Evolutionary conservation across 768 basidiomycete species (phyloP).

Genomic region (Pleurotus eryngii): DNA sequence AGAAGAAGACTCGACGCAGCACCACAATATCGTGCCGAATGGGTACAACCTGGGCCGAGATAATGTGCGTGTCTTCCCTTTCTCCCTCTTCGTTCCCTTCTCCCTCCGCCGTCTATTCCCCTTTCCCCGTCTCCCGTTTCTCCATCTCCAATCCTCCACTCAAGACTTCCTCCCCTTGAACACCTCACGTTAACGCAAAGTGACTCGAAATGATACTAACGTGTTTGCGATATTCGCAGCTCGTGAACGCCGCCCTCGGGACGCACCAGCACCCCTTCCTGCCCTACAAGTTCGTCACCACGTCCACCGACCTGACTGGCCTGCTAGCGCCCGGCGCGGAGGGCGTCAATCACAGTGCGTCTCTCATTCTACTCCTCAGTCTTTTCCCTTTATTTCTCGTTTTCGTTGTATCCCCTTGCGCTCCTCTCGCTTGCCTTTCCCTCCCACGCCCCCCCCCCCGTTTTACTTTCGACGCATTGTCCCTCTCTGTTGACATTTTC

Average conservation of each 20-base stretch:
- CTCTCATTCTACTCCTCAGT: no score
- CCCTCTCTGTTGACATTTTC: no score
- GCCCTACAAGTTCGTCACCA: constrained; percentile 45
- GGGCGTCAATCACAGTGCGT: constrained; percentile 24
- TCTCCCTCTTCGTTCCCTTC: no score
- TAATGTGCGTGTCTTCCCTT: not conserved
- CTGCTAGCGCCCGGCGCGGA: constrained; percentile 48
- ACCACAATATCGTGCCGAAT: constrained; percentile 41
- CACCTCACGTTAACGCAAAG: no score
- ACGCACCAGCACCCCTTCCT: constrained; percentile 30
- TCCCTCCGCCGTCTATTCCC: no score
- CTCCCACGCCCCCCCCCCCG: no score
- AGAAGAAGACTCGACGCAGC: constrained; percentile 36
- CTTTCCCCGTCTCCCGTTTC: no score
- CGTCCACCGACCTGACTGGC: constrained; percentile 44
- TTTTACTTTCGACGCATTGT: no score
- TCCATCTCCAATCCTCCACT: no score
- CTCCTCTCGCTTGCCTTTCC: no score
- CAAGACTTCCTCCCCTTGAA: no score
- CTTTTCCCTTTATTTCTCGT: not conserved
- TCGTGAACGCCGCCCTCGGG: constrained; percentile 20
- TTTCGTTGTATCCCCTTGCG: no score
- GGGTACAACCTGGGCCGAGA: constrained; percentile 48
- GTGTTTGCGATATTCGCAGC: not conserved
- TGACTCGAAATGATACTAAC: not conserved